A percentile compares a stretch with the other conserved stretches of the same genome.
phyloP scores from a whole-genome alignment of 768 basidiomycete species.

The Neoboletus brunneissimus region DNA sequence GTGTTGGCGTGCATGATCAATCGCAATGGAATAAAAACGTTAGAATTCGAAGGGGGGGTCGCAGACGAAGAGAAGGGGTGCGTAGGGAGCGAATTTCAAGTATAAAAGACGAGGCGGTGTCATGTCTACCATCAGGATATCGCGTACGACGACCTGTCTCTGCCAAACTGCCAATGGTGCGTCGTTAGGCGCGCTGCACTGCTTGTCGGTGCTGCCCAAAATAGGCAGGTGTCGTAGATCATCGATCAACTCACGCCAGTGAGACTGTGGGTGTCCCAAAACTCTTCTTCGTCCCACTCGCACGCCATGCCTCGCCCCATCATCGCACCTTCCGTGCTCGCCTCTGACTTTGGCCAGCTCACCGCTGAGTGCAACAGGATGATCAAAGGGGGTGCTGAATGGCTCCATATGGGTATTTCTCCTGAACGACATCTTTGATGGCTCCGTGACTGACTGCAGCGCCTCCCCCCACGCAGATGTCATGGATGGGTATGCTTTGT shows the following conservation, averaged over 20 bases:
- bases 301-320: slow-evolving; percentile 78
- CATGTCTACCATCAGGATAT: background rate
- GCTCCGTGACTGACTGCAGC: slow-evolving; percentile 6
- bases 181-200: background rate
- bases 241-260: slow-evolving; percentile 15
- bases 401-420: slow-evolving; percentile 91
- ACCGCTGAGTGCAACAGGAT: slow-evolving; percentile 95
- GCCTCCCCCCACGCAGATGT: slow-evolving; percentile 60
- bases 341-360: slow-evolving; percentile 95
- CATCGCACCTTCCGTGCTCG: slow-evolving; percentile 95
- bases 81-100: background rate
- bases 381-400: slow-evolving; percentile 93
- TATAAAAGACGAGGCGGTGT: background rate
- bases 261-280: slow-evolving; percentile 1
- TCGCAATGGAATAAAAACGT: background rate
- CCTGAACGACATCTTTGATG: slow-evolving; percentile 2
- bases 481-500: slow-evolving; percentile 82
- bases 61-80: background rate
- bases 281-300: slow-evolving; percentile 7
- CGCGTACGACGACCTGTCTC: background rate
- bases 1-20: slow-evolving; percentile 30
- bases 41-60: slow-evolving; percentile 3
- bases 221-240: slow-evolving; percentile 30
- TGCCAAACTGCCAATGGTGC: background rate
- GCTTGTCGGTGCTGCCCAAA: slow-evolving; percentile 1